Evolutionary conservation across 75 land plant species (phyloP).

Genomic region (Pinus taeda): DNA sequence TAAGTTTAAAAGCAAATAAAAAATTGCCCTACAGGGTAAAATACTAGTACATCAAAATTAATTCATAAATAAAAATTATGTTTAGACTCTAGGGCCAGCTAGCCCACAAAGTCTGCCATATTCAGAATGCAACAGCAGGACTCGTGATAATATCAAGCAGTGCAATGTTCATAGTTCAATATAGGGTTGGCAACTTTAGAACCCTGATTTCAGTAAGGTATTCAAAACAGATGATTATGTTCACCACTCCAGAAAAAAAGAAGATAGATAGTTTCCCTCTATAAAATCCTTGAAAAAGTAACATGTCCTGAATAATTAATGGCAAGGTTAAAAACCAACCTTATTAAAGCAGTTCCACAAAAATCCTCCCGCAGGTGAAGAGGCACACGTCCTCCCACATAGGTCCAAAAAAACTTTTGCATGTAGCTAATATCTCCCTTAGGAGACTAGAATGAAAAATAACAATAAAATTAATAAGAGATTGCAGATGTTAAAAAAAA

Average conservation of each 20-base stretch:
- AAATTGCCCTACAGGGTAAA: too few species aligned
- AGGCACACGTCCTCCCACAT: constrained; percentile 78
- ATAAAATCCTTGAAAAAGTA: neutral
- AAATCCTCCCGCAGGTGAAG: constrained; percentile 90
- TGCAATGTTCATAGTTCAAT: neutral
- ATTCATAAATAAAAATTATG: too few species aligned
- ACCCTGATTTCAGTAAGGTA: neutral
- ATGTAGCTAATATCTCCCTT: constrained; percentile 91
- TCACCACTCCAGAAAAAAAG: neutral
- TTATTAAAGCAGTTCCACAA: constrained; percentile 86
- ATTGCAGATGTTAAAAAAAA: neutral
- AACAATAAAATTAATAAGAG: constrained; percentile 4
- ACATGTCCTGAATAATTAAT: neutral
- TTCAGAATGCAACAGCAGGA: neutral
- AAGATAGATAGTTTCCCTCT: neutral
- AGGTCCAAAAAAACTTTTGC: constrained; percentile 84
- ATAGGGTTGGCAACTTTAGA: too few species aligned
- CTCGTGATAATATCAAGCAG: neutral
- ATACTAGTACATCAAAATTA: too few species aligned
- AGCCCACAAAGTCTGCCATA: neutral
- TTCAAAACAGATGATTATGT: neutral
- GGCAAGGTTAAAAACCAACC: constrained; percentile 28
- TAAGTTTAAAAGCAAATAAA: too few species aligned
- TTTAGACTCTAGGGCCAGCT: too few species aligned
- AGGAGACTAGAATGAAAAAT: constrained; percentile 54